Base-by-base conservation (phyloP, 441 rosid genomes). In the Heliophila coronopifolia region DNA sequence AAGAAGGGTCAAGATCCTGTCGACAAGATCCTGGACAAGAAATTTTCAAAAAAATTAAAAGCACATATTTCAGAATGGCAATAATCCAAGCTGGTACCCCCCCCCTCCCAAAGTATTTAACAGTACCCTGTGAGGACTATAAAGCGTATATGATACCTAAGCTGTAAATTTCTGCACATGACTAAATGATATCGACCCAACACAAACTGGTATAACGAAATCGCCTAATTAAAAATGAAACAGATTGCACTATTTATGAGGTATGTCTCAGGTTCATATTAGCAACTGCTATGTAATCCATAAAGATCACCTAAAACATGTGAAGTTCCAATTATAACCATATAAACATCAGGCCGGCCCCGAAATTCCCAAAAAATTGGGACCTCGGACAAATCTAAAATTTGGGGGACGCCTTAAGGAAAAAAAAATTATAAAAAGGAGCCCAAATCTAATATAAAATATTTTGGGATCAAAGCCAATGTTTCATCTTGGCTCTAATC, bases 11-110 rank as follows among this genome's bases (percentile, higher is more conserved):
- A 89, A 66, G 55, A 89, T 84, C 65, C 97, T 73, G 22, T 80
- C 93, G 25, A 86, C 88, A 58, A 93, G 99, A 48, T 89, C 97
- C 99, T 93, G 53, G 57, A 66, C 50, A 69, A 55, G n/a, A 33
- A 54, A 55, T 68, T 16, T 33, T 34, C 6, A 38, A 50, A 68
- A 14, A 23, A 9, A 48, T 10, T 22, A 11, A 23, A 30, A 11
- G 6, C 28, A 35, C 11, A 38, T 19, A 17, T 17, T n/a, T 38
- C 10, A 44, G 6, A 31, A 11, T 30, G 16, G 22, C 43, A 43
- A 44, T 10, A 20, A 43, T 3, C 17, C 22, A 24, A 39, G 16
- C 10, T 15, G 40, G 48, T 15, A 27, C 13, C 18, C 17, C 7
- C n/a, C n/a, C n/a, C n/a, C n/a, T n/a, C n/a, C n/a, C n/a, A n/a